Evolutionary conservation across 2,329 filamentous ascomycete species (phyloP).

Genomic region (Claviceps cyperi): DNA sequence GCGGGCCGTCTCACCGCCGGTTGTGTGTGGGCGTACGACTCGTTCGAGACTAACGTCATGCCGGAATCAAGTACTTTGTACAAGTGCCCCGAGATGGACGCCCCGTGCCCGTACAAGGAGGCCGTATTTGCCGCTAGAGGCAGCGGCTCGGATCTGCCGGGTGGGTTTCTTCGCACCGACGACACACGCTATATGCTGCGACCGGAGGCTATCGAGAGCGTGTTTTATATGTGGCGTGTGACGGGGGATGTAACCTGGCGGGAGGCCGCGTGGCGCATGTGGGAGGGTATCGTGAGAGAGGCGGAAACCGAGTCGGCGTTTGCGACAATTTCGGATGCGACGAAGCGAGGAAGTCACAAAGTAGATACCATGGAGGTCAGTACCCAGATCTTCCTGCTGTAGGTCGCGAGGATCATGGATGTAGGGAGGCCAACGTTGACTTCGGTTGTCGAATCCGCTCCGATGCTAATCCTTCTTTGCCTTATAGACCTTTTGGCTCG

Average conservation of each 20-base stretch:
- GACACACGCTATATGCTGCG: constrained; percentile 30
- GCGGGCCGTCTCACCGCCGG: constrained; percentile 35
- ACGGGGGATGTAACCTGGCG: constrained; percentile 30
- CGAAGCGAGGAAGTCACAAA: constrained; percentile 15
- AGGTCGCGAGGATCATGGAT: not conserved
- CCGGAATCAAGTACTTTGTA: constrained; percentile 32
- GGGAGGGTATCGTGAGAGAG: constrained; percentile 25
- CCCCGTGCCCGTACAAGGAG: constrained; percentile 22
- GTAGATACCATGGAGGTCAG: constrained; percentile 49
- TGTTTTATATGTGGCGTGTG: constrained; percentile 37
- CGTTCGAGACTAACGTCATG: constrained; percentile 37
- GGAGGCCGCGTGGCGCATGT: constrained; percentile 35
- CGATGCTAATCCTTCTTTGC: not conserved
- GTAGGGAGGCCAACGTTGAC: not conserved
- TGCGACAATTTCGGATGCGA: constrained; percentile 26
- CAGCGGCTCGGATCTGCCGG: constrained; percentile 18
- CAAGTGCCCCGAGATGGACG: constrained; percentile 18
- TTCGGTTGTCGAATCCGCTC: no score
- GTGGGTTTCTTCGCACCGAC: constrained; percentile 43
- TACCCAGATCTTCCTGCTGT: not conserved
- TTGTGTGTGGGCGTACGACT: constrained; percentile 39
- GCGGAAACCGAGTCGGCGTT: constrained; percentile 30
- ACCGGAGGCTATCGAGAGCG: constrained; percentile 37
- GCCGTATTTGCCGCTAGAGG: constrained; percentile 8
- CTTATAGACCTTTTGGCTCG: constrained; percentile 50